These are phyloP conservation scores for Bruguiera gymnorhiza DNA, from an alignment of 345 rosid genomes.

Conservation along the genomic window DNA sequence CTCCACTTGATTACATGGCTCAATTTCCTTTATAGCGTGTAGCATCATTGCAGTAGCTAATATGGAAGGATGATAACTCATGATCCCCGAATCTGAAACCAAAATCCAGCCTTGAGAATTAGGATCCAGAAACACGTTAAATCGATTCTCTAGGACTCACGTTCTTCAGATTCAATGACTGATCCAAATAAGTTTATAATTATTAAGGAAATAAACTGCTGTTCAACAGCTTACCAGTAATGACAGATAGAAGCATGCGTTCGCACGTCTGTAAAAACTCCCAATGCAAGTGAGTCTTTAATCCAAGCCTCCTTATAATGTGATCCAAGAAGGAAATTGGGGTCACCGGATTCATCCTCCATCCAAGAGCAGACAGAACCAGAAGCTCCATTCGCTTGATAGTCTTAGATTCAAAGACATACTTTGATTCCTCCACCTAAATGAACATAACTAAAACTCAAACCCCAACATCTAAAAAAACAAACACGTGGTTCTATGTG, in stretches of 20 bases:
- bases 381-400: conserved; percentile 91
- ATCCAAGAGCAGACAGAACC: conserved; percentile 69
- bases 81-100: conserved; percentile 64
- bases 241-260: conserved; percentile 58
- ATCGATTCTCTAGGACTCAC: not conserved
- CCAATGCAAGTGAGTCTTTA: conserved; percentile 47
- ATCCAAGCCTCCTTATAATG: conserved; percentile 62
- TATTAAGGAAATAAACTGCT: conserved; percentile 6
- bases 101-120: conserved; percentile 21
- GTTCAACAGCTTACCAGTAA: conserved; percentile 55
- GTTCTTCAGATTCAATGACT: not conserved
- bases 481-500: not conserved
- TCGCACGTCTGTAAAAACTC: conserved; percentile 67
- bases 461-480: conserved; percentile 8
- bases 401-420: conserved; percentile 75
- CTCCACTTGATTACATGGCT: conserved; percentile 45
- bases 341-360: conserved; percentile 93
- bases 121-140: conserved; percentile 11
- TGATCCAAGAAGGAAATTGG: conserved; percentile 78
- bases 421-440: conserved; percentile 73
- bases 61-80: conserved; percentile 56
- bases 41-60: conserved; percentile 78
- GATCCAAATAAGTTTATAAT: not conserved
- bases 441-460: conserved; percentile 10
- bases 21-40: conserved; percentile 54